A percentile compares a stretch with the other conserved stretches of the same genome.
phyloP scores from a whole-genome alignment of 2,329 filamentous ascomycete genomes.

The Chaetothyriales sp. region DNA sequence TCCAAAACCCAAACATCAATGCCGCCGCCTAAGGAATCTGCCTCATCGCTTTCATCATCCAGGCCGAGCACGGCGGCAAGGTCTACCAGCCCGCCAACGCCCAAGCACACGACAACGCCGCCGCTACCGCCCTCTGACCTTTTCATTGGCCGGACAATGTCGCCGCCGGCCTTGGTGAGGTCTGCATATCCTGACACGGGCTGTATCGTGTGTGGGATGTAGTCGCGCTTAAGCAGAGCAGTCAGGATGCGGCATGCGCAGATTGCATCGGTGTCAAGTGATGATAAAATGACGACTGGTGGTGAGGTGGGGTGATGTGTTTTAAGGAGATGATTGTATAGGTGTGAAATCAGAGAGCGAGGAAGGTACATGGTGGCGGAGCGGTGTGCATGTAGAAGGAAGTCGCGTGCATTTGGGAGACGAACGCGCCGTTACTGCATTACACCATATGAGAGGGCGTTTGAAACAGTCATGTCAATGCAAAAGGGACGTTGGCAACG shows the following conservation, averaged over 20 bases:
- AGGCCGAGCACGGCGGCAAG: slow-evolving; percentile 67
- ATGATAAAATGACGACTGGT: slow-evolving; percentile 69
- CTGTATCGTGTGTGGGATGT: slow-evolving; percentile 94
- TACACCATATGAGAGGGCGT: not conserved
- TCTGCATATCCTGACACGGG: slow-evolving; percentile 88
- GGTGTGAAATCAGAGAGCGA: slow-evolving; percentile 71
- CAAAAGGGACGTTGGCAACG: not conserved
- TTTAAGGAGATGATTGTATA: slow-evolving; percentile 78
- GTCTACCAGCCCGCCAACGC: slow-evolving; percentile 84
- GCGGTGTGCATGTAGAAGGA: not conserved
- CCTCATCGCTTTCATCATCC: slow-evolving; percentile 33
- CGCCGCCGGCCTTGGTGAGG: slow-evolving; percentile 62
- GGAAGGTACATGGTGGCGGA: slow-evolving; percentile 71
- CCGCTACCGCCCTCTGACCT: slow-evolving; percentile 69
- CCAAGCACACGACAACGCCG: slow-evolving; percentile 80
- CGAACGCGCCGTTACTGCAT: not conserved
- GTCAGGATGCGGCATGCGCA: slow-evolving; percentile 93
- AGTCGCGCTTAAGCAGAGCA: slow-evolving; percentile 87
- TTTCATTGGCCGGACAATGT: slow-evolving; percentile 76
- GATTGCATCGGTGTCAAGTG: slow-evolving; percentile 87
- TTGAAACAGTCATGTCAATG: not conserved
- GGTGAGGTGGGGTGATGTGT: slow-evolving; percentile 81
- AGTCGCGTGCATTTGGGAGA: not conserved
- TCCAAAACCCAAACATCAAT: slow-evolving; percentile 69
- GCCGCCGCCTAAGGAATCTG: slow-evolving; percentile 17